Base-by-base conservation (phyloP, 306 rosid species). In the Prunus fruticosa region DNA sequence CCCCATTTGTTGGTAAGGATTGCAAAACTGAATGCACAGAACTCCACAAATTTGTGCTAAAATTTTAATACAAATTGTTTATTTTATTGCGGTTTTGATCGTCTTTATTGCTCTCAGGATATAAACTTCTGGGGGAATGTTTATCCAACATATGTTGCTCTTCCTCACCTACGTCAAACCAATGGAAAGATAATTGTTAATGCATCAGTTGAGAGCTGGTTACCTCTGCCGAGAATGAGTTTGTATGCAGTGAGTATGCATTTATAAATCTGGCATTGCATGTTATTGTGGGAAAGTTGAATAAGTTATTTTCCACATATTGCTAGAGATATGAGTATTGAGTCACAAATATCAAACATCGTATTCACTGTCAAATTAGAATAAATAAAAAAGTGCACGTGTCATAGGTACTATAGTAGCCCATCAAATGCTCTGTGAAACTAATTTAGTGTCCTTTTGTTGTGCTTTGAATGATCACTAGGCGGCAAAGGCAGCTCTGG, bases 171-270 rank as follows among this genome's bases (percentile, higher is more conserved):
- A 3, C 96, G 71, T 67, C 92, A 71, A 78, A 91, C 76, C 72
- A 89, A 88, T 14, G 98, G 98, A 16, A 93, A 91, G 22, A 63
- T 91, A 56, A 61, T 91, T 41, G 85, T 93, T 19, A 93, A 93
- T 71, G 97, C 97, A 6, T 89, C 92, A 0, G 92, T 89, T 2
- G 98, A 91, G 69, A 91, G 75, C 77, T 93, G 98, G 93, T 86
- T 93, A 67, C 97, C 98, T 56, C 74, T 91, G 84, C 96, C 97
- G 25, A 87, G 93, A 76, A 93, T 93, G 98, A 93, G 98, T 78
- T 68, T 93, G 78, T 88, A 87, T 77, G 91, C 93, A 65, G 98
- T 91, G 63, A 91, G 97, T 87, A 73, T 14, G 30, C 60, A 32
- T 3, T 58, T 14, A 5, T 34, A 1, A 43, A 15, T 28, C 19